These are phyloP conservation scores for Debaryomyces tyrocola DNA, from an alignment of 805 yeast species.

Conservation along the genomic window DNA sequence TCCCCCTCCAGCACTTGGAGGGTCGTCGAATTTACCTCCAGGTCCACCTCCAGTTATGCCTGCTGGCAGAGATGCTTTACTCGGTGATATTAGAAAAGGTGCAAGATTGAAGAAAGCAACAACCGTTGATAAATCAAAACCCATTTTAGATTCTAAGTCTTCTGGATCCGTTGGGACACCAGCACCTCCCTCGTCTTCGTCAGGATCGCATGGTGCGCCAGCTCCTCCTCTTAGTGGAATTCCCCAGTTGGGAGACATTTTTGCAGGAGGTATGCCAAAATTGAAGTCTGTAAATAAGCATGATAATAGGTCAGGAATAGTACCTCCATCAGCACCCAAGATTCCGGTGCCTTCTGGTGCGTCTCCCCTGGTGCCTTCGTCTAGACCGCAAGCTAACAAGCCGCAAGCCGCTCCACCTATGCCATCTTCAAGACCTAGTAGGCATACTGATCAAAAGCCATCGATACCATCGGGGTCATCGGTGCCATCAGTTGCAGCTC, in stretches of 20 bases:
- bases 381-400: background rate
- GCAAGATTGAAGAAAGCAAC: constrained; percentile 40
- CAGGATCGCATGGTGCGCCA: constrained; percentile 15
- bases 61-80: constrained; percentile 47
- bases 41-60: constrained; percentile 22
- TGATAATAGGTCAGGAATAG: constrained; percentile 37
- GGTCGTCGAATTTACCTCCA: constrained; percentile 10
- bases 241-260: constrained; percentile 63
- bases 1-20: constrained; percentile 10
- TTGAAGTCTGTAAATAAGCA: constrained; percentile 40
- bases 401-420: constrained; percentile 14
- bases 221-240: constrained; percentile 28
- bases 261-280: constrained; percentile 81
- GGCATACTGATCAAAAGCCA: constrained; percentile 14
- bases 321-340: constrained; percentile 39
- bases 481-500: constrained; percentile 19
- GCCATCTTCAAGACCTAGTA: constrained; percentile 1
- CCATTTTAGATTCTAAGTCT: constrained; percentile 49
- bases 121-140: constrained; percentile 52
- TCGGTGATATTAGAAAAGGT: constrained; percentile 79
- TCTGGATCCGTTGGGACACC: constrained; percentile 35
- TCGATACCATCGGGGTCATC: constrained; percentile 23
- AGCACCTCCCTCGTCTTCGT: constrained; percentile 18
- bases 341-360: constrained; percentile 22
- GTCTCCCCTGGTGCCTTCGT: constrained; percentile 1